Base-by-base conservation (phyloP, 2,329 filamentous ascomycete species). In the Cytospora mali region DNA sequence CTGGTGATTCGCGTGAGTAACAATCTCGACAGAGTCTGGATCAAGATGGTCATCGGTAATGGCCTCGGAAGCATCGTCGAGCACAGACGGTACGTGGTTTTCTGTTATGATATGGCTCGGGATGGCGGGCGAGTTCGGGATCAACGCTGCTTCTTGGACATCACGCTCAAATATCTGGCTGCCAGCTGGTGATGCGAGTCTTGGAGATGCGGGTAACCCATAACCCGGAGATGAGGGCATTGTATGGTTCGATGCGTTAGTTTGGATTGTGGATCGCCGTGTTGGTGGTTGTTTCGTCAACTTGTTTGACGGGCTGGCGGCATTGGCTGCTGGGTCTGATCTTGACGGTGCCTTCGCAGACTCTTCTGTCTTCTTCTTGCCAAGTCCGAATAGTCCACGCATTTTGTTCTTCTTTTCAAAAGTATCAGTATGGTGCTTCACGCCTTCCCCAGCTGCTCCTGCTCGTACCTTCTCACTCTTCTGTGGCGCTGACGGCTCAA, bases 81-180 rank as follows among this genome's bases (percentile, higher is more conserved):
- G 82, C 14, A 96, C 93, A 0, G 94, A 86, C 9, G 94, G 94
- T 68, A 98, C 97, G 73, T 93, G 86, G 77, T 98, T 93, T 75
- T 98, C 94, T 9, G 92, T 97, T 70, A 93, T 88, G 70, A 98
- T 96, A 72, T 98, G 94, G 9, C 91, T 88, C 3, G 94, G 94
- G 66, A 97, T 95, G n/a, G 92, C 91, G 0, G 91, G 88, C 3
- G 91, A 94, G 65, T 84, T 87, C 64, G 92, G 89, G 48, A 84
- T 79, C n/a, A 86, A 76, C 31, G 84, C 80, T 70, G 86, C 86
- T 71, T 97, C 93, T 75, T 97, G 94, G 27, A 98, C 94, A 74
- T 93, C 92, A 71, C 94, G 90, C 79, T 98, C 94, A 73, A 98
- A 98, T 70, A 98, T 97, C 69, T 89, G 87, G 5, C 87, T 89